These are phyloP conservation scores for Neurospora intermedia DNA, from an alignment of 495 filamentous ascomycete species.

Conservation along the genomic window DNA sequence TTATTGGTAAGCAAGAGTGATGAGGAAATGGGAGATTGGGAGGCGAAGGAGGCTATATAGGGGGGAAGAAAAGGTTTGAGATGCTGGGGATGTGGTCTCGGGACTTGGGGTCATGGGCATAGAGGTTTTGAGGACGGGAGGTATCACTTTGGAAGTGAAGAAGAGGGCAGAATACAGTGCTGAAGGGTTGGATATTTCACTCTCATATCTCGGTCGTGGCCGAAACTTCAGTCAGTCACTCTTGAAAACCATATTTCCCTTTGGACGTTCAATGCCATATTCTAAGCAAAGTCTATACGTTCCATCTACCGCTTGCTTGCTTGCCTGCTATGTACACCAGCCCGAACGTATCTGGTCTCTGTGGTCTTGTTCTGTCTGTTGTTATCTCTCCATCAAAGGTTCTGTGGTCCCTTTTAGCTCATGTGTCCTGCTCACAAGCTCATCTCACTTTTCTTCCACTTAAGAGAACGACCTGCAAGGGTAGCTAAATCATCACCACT, in stretches of 20 bases:
- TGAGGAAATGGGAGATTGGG: not conserved
- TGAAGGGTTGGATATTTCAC: not conserved
- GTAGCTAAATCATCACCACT: constrained; percentile 13
- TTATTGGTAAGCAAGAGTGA: not conserved
- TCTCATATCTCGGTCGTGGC: not conserved
- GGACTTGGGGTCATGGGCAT: no score
- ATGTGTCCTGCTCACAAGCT: not conserved
- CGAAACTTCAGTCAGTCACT: not conserved
- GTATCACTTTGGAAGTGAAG: not conserved
- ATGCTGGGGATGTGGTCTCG: not conserved
- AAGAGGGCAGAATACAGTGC: not conserved
- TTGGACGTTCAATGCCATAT: not conserved
- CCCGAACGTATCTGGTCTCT: not conserved
- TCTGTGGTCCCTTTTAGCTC: not conserved
- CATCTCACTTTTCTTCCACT: not conserved
- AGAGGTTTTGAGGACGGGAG: no score
- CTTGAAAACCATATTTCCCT: not conserved
- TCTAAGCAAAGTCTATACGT: not conserved
- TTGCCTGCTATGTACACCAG: constrained; percentile 4
- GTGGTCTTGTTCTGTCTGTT: not conserved
- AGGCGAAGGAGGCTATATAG: not conserved
- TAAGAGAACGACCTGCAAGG: constrained; percentile 27
- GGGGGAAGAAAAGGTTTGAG: not conserved
- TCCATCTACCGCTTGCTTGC: not conserved
- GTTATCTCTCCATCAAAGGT: not conserved